Base-by-base conservation (phyloP, 2,329 filamentous ascomycete genomes). In the Capronia americana region DNA sequence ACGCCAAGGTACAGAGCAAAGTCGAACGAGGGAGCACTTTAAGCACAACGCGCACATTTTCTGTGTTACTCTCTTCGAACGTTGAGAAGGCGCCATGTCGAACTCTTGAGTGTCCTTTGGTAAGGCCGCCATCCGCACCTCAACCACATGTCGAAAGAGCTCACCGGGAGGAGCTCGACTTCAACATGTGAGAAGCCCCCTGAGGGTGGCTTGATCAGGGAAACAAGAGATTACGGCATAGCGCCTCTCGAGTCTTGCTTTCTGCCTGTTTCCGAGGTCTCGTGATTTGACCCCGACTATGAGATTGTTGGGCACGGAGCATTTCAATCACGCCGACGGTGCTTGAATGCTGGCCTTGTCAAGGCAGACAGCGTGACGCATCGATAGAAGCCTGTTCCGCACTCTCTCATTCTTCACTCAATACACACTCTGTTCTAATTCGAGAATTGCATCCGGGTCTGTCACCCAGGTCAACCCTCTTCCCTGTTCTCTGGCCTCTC, bases 381-480 rank as follows among this genome's bases (percentile, higher is more conserved):
- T 8, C 38, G 6, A n/a, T 44, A 44, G 17, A 6, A 44, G 38
- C 14, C 14, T 20, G 17, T n/a, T n/a, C 1, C 38, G 8, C 38
- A 44, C 17, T 0, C 17, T 20, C 8, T 1, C 38, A 44, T n/a
- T n/a, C 38, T 44, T 44, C 14, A 6, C 17, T 41, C 10, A 61
- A 26, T 53, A 61, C n/a, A 46, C 44, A n/a, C 48, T 59, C 48
- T 44, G 54, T 55, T 44, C 34, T 5, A 55, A 30, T 32, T 30
- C 53, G 11, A 55, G 11, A 34, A 69, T 66, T 23, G 64, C 57
- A n/a, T 61, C 56, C 4, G 68, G 68, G 38, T 68, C 66, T 32
- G 63, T 68, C 50, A 70, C 63, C 66, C 66, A 70, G 20, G 62
- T 44, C 50, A 70, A n/a, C 56, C 55, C 38, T 57, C 53, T 63